These are phyloP conservation scores for Pseudomassariella vexata DNA, from an alignment of 2,329 filamentous ascomycete species.

Conservation along the genomic window DNA sequence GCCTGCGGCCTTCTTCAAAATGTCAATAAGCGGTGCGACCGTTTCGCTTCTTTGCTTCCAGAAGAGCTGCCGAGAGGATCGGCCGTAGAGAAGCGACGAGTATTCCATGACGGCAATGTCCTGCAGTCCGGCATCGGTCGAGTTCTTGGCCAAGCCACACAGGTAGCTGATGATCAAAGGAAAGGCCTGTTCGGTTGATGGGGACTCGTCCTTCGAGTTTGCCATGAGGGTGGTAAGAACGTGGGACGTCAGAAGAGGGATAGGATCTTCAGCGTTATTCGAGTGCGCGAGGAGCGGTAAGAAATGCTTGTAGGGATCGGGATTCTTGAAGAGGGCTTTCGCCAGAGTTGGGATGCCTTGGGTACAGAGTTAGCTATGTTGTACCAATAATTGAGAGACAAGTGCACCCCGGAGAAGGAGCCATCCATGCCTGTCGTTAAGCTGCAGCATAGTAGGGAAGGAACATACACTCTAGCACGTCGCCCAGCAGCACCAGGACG, in stretches of 20 bases:
- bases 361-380: too few species aligned
- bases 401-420: too few species aligned
- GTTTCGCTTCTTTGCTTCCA: conserved; percentile 90
- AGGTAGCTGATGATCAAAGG: conserved; percentile 83
- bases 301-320: conserved; percentile 76
- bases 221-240: conserved; percentile 77
- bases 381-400: too few species aligned
- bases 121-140: conserved; percentile 77
- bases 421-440: too few species aligned
- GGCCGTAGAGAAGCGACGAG: conserved; percentile 74
- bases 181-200: conserved; percentile 65
- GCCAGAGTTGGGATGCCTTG: conserved; percentile 78
- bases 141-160: conserved; percentile 73
- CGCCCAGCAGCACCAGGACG: conserved; percentile 80
- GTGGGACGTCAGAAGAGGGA: conserved; percentile 83
- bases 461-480: conserved; percentile 74
- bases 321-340: conserved; percentile 67
- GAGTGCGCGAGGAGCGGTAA: conserved; percentile 78
- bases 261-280: conserved; percentile 68
- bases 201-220: conserved; percentile 55
- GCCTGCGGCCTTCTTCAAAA: conserved; percentile 74
- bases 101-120: conserved; percentile 94
- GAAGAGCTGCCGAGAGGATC: conserved; percentile 71
- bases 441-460: conserved; percentile 3
- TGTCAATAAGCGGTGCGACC: conserved; percentile 72